A percentile compares a stretch with the other conserved stretches of the same genome.
phyloP scores from a whole-genome alignment of 257 asterid species.

The Buddleja alternifolia region DNA sequence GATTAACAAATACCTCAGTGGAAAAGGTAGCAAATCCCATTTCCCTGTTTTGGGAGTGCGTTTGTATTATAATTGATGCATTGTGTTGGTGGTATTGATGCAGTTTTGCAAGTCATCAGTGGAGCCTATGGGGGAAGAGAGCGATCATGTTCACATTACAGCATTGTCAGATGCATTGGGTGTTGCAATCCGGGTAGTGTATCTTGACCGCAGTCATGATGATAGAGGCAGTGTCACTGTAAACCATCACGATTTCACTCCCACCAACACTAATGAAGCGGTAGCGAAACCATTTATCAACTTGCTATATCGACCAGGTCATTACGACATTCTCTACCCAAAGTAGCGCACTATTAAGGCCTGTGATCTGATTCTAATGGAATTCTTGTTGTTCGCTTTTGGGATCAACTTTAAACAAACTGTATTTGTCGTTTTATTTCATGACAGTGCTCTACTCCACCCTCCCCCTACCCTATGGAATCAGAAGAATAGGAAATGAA shows the following conservation, averaged over 20 bases:
- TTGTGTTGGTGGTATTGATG: neutral
- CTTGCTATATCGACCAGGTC: constrained; percentile 94
- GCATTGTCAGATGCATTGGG: constrained; percentile 95
- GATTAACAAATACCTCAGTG: constrained; percentile 71
- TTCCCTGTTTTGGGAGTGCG: no score
- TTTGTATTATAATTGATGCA: neutral
- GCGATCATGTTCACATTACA: constrained; percentile 94
- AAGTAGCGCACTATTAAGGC: constrained; percentile 42
- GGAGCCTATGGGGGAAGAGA: constrained; percentile 99
- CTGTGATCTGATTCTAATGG: constrained; percentile 7
- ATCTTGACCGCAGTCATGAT: constrained; percentile 88
- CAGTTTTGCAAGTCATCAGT: constrained; percentile 99
- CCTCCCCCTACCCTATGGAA: no score
- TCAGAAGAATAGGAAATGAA: no score
- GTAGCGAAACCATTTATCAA: constrained; percentile 62
- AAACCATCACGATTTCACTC: constrained; percentile 91
- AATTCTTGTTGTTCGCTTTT: constrained; percentile 17
- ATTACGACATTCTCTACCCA: constrained; percentile 84
- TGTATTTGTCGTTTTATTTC: no score
- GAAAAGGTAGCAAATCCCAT: constrained; percentile 61
- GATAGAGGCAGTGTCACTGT: constrained; percentile 76
- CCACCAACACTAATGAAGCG: constrained; percentile 32
- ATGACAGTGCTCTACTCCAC: no score
- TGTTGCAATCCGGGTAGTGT: constrained; percentile 81
- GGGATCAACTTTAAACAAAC: neutral